phyloP scores from a whole-genome alignment of 1,284 basidiomycete species.

The Leccinum griseonigrum region DNA sequence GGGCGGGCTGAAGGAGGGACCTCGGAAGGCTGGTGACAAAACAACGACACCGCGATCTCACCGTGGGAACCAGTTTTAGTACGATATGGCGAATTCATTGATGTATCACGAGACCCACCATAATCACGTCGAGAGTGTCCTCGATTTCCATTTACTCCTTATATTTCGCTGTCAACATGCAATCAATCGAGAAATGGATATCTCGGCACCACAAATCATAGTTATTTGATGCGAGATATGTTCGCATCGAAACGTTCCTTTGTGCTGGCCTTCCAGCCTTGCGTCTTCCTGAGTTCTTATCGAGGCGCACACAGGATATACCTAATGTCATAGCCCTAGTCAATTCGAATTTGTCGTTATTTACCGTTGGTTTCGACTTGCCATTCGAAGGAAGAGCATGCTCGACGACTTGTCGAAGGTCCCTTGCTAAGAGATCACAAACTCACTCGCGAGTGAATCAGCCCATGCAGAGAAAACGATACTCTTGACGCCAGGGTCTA shows the following conservation, averaged over 20 bases:
- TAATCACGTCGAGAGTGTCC: not conserved
- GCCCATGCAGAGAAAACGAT: conserved; percentile 86
- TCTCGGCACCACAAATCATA: not conserved
- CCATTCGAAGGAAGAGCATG: conserved; percentile 62
- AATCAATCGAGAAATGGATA: not conserved
- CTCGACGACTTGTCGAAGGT: conserved; percentile 51
- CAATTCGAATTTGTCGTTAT: not conserved
- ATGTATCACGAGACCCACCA: not conserved
- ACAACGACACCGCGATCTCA: too few species aligned
- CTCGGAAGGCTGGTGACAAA: too few species aligned
- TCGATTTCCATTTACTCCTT: not conserved
- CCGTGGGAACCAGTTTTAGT: too few species aligned
- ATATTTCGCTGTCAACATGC: not conserved
- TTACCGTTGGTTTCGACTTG: conserved; percentile 14
- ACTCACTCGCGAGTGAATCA: conserved; percentile 71
- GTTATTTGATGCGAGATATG: too few species aligned
- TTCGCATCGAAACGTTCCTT: too few species aligned
- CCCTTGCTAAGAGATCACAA: not conserved
- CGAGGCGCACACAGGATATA: conserved; percentile 63
- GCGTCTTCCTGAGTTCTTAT: conserved; percentile 50
- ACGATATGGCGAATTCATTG: not conserved
- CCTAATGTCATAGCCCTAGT: conserved; percentile 32
- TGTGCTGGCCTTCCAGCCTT: conserved; percentile 20
- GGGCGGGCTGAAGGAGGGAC: too few species aligned
- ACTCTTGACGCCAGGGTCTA: conserved; percentile 70